phyloP scores from a whole-genome alignment of 2,329 filamentous ascomycete species.

The Corinectria fuckeliana region DNA sequence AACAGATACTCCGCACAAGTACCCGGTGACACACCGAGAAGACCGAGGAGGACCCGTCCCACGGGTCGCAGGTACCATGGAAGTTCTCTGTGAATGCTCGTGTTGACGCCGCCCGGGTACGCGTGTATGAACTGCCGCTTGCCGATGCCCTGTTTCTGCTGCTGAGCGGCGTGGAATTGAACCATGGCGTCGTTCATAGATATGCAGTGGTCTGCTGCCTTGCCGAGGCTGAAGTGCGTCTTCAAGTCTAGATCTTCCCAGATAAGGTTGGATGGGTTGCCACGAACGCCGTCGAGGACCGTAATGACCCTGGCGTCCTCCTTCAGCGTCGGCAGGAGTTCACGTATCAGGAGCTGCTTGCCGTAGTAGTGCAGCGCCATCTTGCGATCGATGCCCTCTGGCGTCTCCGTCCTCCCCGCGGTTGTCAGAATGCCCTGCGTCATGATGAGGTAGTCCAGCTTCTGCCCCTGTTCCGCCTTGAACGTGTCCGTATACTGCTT shows the following conservation, averaged over 20 bases:
- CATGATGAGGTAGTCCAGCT: slow-evolving; percentile 48
- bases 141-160: slow-evolving; percentile 20
- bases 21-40: slow-evolving; percentile 37
- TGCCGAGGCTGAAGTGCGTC: slow-evolving; percentile 40
- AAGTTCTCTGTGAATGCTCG: slow-evolving; percentile 38
- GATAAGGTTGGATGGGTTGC: slow-evolving; percentile 43
- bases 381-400: slow-evolving; percentile 53
- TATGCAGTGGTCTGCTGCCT: slow-evolving; percentile 45
- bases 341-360: slow-evolving; percentile 50
- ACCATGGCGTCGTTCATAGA: slow-evolving; percentile 49
- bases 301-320: slow-evolving; percentile 48
- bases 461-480: slow-evolving; percentile 34
- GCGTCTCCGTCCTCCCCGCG: slow-evolving; percentile 47
- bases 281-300: slow-evolving; percentile 43
- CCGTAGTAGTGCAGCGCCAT: slow-evolving; percentile 56
- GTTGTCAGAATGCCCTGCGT: slow-evolving; percentile 47
- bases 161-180: slow-evolving; percentile 41
- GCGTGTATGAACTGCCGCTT: slow-evolving; percentile 48
- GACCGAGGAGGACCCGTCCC: not conserved
- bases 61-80: slow-evolving; percentile 40
- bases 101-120: slow-evolving; percentile 48
- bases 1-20: slow-evolving; percentile 40
- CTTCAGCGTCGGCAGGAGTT: slow-evolving; percentile 47
- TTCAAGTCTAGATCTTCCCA: slow-evolving; percentile 51
- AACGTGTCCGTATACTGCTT: slow-evolving; percentile 41